phyloP scores from a whole-genome alignment of 352 stramenopile genomes.

The Globisporangium canariense region DNA sequence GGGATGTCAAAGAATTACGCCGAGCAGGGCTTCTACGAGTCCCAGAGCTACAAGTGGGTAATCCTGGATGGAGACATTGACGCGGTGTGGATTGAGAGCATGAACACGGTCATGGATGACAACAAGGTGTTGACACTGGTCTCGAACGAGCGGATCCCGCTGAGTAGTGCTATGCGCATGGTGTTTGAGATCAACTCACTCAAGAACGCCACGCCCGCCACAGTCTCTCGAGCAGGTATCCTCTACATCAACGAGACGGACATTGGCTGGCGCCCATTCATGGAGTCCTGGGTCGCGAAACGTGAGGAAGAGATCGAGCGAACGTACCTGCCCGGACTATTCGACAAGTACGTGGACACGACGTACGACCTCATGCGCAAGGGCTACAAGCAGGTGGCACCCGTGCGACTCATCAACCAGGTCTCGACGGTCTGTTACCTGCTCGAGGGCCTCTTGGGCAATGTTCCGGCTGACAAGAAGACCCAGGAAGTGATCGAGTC shows the following conservation, averaged over 20 bases:
- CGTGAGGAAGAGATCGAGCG: constrained; percentile 90
- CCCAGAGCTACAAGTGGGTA: constrained; percentile 90
- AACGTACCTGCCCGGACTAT: constrained; percentile 91
- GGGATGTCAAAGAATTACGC: constrained; percentile 89
- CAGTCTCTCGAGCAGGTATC: constrained; percentile 85
- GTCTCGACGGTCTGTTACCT: constrained; percentile 96
- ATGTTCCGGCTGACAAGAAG: constrained; percentile 88
- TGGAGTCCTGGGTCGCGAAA: constrained; percentile 94
- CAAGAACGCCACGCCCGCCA: constrained; percentile 85
- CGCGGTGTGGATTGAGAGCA: constrained; percentile 88
- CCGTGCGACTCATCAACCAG: constrained; percentile 93
- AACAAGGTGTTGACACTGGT: constrained; percentile 95
- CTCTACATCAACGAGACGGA: constrained; percentile 88
- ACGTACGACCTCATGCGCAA: constrained; percentile 94
- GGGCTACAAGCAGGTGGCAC: constrained; percentile 94
- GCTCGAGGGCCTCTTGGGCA: constrained; percentile 90
- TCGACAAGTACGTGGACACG: constrained; percentile 96
- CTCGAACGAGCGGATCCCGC: constrained; percentile 83
- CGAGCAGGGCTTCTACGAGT: constrained; percentile 94
- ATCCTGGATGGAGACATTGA: constrained; percentile 88
- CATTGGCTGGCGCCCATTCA: constrained; percentile 95
- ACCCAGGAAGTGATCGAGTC: constrained; percentile 92
- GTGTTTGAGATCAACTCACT: constrained; percentile 90
- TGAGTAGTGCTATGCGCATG: constrained; percentile 87
- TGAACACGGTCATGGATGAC: constrained; percentile 98